Evolutionary conservation across 2,329 filamentous ascomycete species (phyloP), one percentile per base, ranked within the genome.

Genomic region (Arthrobotrys musiformis): DNA sequence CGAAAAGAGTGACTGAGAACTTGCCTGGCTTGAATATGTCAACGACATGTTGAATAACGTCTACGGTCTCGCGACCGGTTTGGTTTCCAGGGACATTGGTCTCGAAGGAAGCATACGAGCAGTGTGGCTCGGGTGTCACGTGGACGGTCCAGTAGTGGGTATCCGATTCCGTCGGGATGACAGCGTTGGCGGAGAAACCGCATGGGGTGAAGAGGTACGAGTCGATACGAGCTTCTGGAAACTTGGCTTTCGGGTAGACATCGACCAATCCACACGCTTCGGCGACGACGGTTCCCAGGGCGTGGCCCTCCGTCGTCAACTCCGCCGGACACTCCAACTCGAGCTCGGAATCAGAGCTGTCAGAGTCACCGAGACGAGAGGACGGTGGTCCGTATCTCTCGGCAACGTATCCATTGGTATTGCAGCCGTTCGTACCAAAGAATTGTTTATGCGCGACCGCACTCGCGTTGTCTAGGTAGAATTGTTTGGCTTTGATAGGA

Each of bases 101-200:
- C 86, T 99, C 95, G 82, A 99, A 99, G 1, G 93, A 97, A 37
- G 95, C 95, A 83, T 97, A 99, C 4, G 94, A 97, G 86, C 94
- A 99, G 82, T 97, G 90, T 13, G 94, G 93, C 86, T 99, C 95
- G 0, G 95, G 95, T 0, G 95, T 99, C 80, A 99, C 95, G 82
- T 99, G 95, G 24, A 99, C 95, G 0, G 94, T 99, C 85, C 97
- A 99, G 86, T 99, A 99, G 85, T 98, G 93, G 44, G 89, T 91
- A 2, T 86, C 85, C 13, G 88, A 85, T 0, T 92, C 90, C 58
- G 93, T 90, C 5, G 95, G 95, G 46, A 99, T 89, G 19, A 99
- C 94, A 64, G 93, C 95, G 82, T 99, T 99, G 83, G 95, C 95
- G 5, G 94, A 97, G 85, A 97, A 99, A 73, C 95, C 95, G 82